These are phyloP conservation scores for Trifolium fragiferum DNA, from an alignment of 306 rosid species.

Conservation along the genomic window DNA sequence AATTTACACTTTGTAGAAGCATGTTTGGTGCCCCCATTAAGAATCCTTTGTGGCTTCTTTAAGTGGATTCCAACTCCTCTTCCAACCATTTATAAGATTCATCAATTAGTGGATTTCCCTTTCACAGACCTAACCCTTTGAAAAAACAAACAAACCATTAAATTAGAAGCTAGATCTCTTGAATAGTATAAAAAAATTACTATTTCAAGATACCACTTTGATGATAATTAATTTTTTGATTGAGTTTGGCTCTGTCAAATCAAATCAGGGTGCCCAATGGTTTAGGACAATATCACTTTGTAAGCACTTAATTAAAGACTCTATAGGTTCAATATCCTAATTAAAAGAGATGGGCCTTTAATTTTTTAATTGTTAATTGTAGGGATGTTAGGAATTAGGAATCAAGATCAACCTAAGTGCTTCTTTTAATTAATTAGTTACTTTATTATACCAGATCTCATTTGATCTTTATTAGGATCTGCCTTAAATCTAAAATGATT, in stretches of 20 bases:
- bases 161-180: slow-evolving; percentile 48
- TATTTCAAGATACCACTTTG: slow-evolving; percentile 49
- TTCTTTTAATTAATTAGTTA: slow-evolving; percentile 34
- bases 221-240: slow-evolving; percentile 41
- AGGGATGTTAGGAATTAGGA: slow-evolving; percentile 45
- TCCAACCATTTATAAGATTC: slow-evolving; percentile 65
- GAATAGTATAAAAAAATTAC: slow-evolving; percentile 35
- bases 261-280: slow-evolving; percentile 68
- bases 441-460: slow-evolving; percentile 43
- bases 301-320: slow-evolving; percentile 39
- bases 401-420: slow-evolving; percentile 40
- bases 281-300: slow-evolving; percentile 46
- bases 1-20: too few species aligned
- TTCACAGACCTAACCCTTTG: slow-evolving; percentile 77
- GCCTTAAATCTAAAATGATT: slow-evolving; percentile 29
- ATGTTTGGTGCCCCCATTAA: slow-evolving; percentile 54
- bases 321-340: slow-evolving; percentile 12
- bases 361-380: slow-evolving; percentile 31
- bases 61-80: slow-evolving; percentile 99
- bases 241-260: slow-evolving; percentile 59
- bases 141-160: slow-evolving; percentile 57
- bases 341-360: slow-evolving; percentile 40
- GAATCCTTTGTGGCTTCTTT: slow-evolving; percentile 58
- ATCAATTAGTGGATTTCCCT: slow-evolving; percentile 80
- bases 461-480: slow-evolving; percentile 41